Base-by-base conservation (phyloP, 176 grass and related monocot genomes). In the Aegilops bicornis region DNA sequence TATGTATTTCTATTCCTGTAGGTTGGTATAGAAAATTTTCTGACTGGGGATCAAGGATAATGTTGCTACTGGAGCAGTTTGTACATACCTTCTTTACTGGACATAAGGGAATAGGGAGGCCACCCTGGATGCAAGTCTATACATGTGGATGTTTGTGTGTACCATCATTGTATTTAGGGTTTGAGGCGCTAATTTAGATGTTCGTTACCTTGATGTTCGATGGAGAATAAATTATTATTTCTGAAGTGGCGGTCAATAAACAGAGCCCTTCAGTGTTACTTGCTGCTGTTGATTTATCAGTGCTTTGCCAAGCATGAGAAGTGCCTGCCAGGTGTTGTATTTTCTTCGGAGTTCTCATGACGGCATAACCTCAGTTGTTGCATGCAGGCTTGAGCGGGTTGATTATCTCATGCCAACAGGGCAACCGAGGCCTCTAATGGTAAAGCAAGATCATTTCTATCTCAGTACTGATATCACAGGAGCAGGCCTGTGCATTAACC, bases 81-180 rank as follows among this genome's bases (percentile, higher is more conserved):
- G 92, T 94, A 94, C 89, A 94, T 92, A 88, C 78, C 77, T 88
- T 77, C 70, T 45, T 77, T 88, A 85, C 86, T 71, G 86, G 78
- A 76, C 85, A 88, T 76, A 94, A 89, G 79, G 84, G 80, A 91
- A 91, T 90, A 89, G 67, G 56, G 43, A 74, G 61, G 40, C 50
- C 77, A 73, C 84, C 76, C 30, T 67, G 68, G 76, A 84, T 91
- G 77, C 40, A 84, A 89, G 86, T 85, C 80, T 76, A 77, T 89
- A 94, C 85, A 75, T 85, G 89, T 88, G 89, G 84, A 89, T 88
- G 89, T 91, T 87, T 86, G 69, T 85, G 71, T 94, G 90, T 94
- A 91, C 78, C 82, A 88, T 86, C 70, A 85, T 82, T 91, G 90
- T 91, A 88, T 88, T 85, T 91, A 91, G 90, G 78, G 77, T 85